Percentiles rank a stretch among this genome's conserved stretches.
phyloP scores from a whole-genome alignment of 345 rosid genomes.

The Firmiana major region DNA sequence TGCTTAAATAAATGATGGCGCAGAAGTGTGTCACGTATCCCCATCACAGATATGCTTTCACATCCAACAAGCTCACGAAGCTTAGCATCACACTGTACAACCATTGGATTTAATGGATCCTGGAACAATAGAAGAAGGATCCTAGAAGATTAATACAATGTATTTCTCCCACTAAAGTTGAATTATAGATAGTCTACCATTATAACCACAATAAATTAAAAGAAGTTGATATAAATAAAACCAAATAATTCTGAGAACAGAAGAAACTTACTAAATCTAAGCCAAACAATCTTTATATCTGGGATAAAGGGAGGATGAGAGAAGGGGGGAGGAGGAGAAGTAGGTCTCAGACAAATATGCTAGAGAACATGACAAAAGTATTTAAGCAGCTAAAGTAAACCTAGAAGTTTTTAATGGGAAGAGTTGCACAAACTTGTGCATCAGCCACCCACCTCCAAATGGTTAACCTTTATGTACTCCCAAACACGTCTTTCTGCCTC shows the following conservation, averaged over 20 bases:
- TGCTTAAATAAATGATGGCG: constrained; percentile 64
- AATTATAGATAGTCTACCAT: not conserved
- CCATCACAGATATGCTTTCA: constrained; percentile 82
- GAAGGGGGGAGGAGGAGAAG: not conserved
- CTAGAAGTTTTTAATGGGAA: not conserved
- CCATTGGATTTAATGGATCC: constrained; percentile 82
- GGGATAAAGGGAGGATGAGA: not conserved
- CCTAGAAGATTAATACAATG: not conserved
- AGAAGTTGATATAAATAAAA: not conserved
- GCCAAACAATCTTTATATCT: not conserved
- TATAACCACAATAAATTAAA: not conserved
- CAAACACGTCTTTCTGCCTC: constrained; percentile 62
- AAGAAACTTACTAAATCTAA: not conserved
- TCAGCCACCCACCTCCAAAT: constrained; percentile 60
- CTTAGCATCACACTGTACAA: constrained; percentile 69
- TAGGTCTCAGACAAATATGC: not conserved
- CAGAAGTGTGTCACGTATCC: constrained; percentile 61
- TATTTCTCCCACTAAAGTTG: not conserved
- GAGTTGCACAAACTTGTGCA: constrained; percentile 1
- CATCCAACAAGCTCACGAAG: constrained; percentile 80
- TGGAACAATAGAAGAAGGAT: constrained; percentile 22
- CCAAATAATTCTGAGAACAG: not conserved
- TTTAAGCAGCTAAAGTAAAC: not conserved
- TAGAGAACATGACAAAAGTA: not conserved
- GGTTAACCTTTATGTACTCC: constrained; percentile 71